Evolutionary conservation across 352 stramenopile genomes (phyloP), one percentile per base, ranked within the genome.

Genomic region (Phytophthora chlamydospora): DNA sequence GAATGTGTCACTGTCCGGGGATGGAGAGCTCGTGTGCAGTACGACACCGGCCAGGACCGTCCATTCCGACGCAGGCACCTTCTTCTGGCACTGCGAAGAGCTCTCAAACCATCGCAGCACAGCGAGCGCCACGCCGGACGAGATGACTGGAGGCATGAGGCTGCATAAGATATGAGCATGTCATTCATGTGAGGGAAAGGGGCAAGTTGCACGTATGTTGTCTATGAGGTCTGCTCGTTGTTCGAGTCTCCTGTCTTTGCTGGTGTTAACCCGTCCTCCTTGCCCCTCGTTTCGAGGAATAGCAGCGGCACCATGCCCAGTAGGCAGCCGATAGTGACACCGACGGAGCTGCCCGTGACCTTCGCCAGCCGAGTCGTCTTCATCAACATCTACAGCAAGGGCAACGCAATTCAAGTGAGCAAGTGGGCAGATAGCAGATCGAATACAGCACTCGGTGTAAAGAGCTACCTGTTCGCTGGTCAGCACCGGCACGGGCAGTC

Each of bases 231-330:
- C 29, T 62, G 58, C 36, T 33, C 16, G 19, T 36, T 43, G 34
- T 11, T 58, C 6, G 2, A 35, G 16, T n/a, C 16, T 11, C 27
- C 32, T 51, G 21, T 8, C 16, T 65, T 46, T 50, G 43, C 24
- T 24, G 33, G 3, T 6, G 43, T 21, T 17, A 14, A 2, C 5
- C 33, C 46, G 14, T 51, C 34, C 12, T 51, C 32, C 39, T 75
- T 72, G 6, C 49, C 51, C 38, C 82, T 78, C 13, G 85, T 94
- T 53, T 91, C 71, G 39, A 95, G 67, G 51, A 93, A 95, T 1
- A 93, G 72, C 52, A 95, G 51, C 33, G 86, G 84, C 14, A 63
- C 46, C 86, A 95, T 93, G 34, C 84, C 84, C 13, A 95, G 49
- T 11, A 95, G 45, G 63, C 86, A 95, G 31, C 84, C 84, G 40